phyloP scores from a whole-genome alignment of 2,329 filamentous ascomycete genomes.

The Fusarium odoratissimum region DNA sequence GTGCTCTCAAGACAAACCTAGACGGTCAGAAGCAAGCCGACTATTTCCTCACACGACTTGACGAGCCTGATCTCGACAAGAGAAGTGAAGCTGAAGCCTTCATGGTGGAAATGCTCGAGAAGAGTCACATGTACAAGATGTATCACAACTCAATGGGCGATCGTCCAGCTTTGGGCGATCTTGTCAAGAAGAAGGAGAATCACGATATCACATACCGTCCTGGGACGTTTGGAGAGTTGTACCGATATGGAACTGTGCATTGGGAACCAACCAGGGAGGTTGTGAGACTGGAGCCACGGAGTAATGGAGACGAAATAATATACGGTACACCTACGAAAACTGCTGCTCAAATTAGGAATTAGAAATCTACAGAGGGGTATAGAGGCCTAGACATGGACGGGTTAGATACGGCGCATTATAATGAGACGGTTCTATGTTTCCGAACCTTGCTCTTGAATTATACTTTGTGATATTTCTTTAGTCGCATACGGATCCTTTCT shows the following conservation, averaged over 20 bases:
- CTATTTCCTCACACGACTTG: constrained; percentile 47
- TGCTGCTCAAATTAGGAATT: background rate
- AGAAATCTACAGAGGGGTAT: accelerated
- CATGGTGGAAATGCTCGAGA: constrained; percentile 49
- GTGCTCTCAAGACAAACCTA: constrained; percentile 46
- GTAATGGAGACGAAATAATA: constrained; percentile 35
- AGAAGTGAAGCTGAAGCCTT: constrained; percentile 46
- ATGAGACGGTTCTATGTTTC: background rate
- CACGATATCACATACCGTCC: constrained; percentile 47
- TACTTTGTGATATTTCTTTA: accelerated
- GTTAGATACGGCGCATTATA: background rate
- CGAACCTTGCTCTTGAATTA: background rate
- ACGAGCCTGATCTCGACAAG: constrained; percentile 47
- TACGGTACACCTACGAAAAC: constrained; percentile 21
- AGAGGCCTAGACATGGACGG: accelerated
- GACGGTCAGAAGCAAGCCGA: constrained; percentile 47
- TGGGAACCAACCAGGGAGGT: constrained; percentile 47
- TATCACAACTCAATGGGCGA: constrained; percentile 52
- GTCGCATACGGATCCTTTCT: no score
- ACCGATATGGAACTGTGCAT: constrained; percentile 51
- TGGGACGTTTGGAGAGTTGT: constrained; percentile 51
- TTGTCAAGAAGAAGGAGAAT: constrained; percentile 45
- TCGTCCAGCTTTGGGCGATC: constrained; percentile 47
- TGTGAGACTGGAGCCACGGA: constrained; percentile 40
- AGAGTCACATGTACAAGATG: constrained; percentile 52